Evolutionary conservation across 2,329 filamentous ascomycete species (phyloP).

Genomic region (Rhinocladiella mackenziei): DNA sequence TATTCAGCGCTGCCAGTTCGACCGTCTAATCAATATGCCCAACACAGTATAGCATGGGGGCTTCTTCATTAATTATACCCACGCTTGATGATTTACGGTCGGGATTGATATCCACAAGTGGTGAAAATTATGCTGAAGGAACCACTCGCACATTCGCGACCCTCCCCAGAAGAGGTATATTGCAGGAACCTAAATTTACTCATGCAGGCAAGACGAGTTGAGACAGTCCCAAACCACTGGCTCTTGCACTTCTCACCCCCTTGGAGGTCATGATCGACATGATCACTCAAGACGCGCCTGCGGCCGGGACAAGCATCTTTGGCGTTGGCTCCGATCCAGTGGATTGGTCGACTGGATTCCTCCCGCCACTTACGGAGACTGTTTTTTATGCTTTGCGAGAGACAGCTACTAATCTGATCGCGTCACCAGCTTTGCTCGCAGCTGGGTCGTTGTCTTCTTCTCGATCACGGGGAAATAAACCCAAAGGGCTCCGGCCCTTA

Average conservation of each 20-base stretch:
- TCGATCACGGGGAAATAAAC: neutral
- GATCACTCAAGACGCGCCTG: constrained; percentile 18
- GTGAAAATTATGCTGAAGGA: too few relatives aligned
- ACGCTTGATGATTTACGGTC: too few relatives aligned
- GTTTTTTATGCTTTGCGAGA: neutral
- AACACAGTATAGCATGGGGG: neutral
- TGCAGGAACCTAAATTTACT: neutral
- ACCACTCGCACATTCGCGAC: too few relatives aligned
- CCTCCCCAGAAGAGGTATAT: too few relatives aligned
- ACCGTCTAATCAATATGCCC: neutral
- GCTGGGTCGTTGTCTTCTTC: too few relatives aligned
- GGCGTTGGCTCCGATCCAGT: constrained; percentile 3
- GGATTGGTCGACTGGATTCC: constrained; percentile 8
- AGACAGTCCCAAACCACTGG: neutral
- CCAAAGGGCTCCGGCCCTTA: neutral
- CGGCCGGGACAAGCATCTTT: constrained; percentile 3
- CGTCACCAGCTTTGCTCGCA: constrained; percentile 12
- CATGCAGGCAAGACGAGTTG: neutral
- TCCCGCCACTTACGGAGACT: constrained; percentile 13
- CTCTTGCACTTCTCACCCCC: neutral
- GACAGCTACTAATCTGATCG: constrained; percentile 14
- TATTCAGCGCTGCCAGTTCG: neutral
- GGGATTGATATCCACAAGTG: too few relatives aligned
- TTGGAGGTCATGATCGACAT: constrained; percentile 17
- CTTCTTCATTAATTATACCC: neutral